Conservation (phyloP, 1,284 basidiomycete genomes). For the Irpex rosettiformis region DNA sequence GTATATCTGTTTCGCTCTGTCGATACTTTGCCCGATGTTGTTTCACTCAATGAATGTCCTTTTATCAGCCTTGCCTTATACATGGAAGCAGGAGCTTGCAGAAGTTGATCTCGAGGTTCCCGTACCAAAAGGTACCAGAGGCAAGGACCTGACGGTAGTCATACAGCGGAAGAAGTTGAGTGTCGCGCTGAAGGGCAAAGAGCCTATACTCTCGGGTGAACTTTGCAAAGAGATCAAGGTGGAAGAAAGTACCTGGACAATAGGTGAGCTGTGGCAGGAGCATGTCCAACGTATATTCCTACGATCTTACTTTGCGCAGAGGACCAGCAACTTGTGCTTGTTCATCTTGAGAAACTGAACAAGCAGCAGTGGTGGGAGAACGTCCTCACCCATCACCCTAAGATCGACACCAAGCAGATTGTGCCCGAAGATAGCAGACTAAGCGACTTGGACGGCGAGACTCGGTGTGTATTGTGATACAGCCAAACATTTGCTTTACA, state of each 20-base stretch:
- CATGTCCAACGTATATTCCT: neutral
- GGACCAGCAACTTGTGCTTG: slow-evolving; percentile 69
- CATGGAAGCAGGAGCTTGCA: slow-evolving; percentile 88
- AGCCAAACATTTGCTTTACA: neutral
- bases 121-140: slow-evolving; percentile 85
- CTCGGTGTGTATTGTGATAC: slow-evolving; percentile 50
- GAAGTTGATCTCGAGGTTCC: slow-evolving; percentile 84
- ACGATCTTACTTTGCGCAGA: slow-evolving; percentile 43
- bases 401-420: slow-evolving; percentile 97
- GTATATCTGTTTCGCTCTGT: slow-evolving; percentile 43
- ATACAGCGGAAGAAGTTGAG: slow-evolving; percentile 82
- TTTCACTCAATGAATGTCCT: slow-evolving; percentile 21
- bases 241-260: slow-evolving; percentile 96
- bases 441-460: slow-evolving; percentile 93
- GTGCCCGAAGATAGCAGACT: slow-evolving; percentile 94
- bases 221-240: slow-evolving; percentile 92
- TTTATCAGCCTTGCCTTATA: slow-evolving; percentile 79
- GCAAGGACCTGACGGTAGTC: slow-evolving; percentile 70
- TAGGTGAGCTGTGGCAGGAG: slow-evolving; percentile 55
- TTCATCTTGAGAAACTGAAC: slow-evolving; percentile 89
- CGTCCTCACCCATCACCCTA: slow-evolving; percentile 91
- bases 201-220: slow-evolving; percentile 86
- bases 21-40: slow-evolving; percentile 12
- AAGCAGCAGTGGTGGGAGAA: slow-evolving; percentile 97
- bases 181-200: slow-evolving; percentile 83